Evolutionary conservation across 2,329 filamentous ascomycete species (phyloP), one percentile per base, ranked within the genome.

Genomic region (Bimuria novae-zelandiae): DNA sequence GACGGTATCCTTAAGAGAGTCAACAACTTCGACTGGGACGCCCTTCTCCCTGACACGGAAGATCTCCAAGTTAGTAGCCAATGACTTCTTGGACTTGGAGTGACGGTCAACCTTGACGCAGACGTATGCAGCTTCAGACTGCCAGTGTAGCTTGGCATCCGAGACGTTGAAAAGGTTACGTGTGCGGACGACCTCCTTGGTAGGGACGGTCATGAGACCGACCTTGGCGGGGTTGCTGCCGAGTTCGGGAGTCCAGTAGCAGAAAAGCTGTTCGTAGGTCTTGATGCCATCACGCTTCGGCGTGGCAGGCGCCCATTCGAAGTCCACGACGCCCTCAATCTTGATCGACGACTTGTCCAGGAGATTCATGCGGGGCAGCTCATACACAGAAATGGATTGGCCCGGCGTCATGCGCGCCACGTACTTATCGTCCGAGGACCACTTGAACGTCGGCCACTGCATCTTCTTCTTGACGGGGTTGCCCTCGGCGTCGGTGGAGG

Each of bases 401-500:
- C 89, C 89, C 61, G 91, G 92, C 57, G 87, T 91, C 80, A 97
- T 86, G 58, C 94, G 87, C 19, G 94, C 94, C 57, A 97, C 92
- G 74, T 96, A 99, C 76, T 95, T 94, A 78, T 97, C 92, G 71
- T 99, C 94, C 3, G 94, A 82, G 25, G 94, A 97, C 94, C 94
- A 99, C 80, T 99, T 99, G 86, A 99, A 99, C 2, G 93, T 92
- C 21, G 94, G 94, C 94, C 94, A 99, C 71, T 94, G 90, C 65
- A 95, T 86, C 84, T 97, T 97, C 76, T 92, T 90, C 82, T 96
- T 95, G 60, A 84, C 79, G 25, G 84, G 83, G 55, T 85, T 80
- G 56, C 84, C 85, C 32, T 87, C 84, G 32, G 80, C 81, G 51
- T 87, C 86, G 44, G 75, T 77, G 43, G 84, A 81, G 60, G 82